Percentiles rank a stretch among this genome's conserved stretches.
Evolutionary conservation across 495 filamentous ascomycete genomes (phyloP).

Genomic region (Annulohypoxylon stygium): DNA sequence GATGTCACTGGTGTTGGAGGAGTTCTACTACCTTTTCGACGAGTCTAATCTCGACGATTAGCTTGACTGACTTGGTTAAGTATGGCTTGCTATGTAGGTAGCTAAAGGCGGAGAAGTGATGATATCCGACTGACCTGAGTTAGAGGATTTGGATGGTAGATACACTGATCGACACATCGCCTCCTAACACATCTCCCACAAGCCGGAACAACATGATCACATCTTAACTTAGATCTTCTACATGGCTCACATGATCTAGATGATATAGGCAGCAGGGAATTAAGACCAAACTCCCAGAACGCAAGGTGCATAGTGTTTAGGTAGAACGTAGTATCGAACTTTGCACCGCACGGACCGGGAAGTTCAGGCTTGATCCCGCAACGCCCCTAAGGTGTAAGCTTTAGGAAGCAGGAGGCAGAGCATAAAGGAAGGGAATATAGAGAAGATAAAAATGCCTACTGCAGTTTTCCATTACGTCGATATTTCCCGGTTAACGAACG

Average conservation of each 20-base stretch:
- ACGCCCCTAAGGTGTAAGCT: conserved; percentile 29
- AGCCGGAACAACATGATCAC: conserved; percentile 52
- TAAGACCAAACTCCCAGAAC: conserved; percentile 28
- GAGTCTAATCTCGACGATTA: conserved; percentile 26
- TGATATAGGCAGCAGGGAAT: conserved; percentile 8
- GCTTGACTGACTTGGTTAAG: not conserved
- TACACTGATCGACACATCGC: conserved; percentile 49
- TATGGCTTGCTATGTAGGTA: not conserved
- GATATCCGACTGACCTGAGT: conserved; percentile 43
- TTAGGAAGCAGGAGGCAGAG: conserved; percentile 21
- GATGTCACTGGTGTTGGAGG: conserved; percentile 32
- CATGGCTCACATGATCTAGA: conserved; percentile 47
- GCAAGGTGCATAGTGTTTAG: conserved; percentile 6
- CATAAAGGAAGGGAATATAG: not conserved
- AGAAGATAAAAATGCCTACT: conserved; percentile 34
- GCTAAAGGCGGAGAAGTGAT: not conserved
- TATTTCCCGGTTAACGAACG: conserved; percentile 46
- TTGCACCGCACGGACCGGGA: conserved; percentile 12
- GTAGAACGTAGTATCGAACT: not conserved
- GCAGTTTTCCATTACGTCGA: conserved; percentile 52
- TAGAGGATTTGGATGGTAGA: conserved; percentile 53
- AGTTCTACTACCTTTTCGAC: conserved; percentile 14
- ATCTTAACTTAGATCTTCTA: conserved; percentile 52
- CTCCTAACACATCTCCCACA: conserved; percentile 51
- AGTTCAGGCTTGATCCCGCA: conserved; percentile 25